Evolutionary conservation across 2,329 filamentous ascomycete genomes (phyloP).

Genomic region (Colletotrichum liriopes): DNA sequence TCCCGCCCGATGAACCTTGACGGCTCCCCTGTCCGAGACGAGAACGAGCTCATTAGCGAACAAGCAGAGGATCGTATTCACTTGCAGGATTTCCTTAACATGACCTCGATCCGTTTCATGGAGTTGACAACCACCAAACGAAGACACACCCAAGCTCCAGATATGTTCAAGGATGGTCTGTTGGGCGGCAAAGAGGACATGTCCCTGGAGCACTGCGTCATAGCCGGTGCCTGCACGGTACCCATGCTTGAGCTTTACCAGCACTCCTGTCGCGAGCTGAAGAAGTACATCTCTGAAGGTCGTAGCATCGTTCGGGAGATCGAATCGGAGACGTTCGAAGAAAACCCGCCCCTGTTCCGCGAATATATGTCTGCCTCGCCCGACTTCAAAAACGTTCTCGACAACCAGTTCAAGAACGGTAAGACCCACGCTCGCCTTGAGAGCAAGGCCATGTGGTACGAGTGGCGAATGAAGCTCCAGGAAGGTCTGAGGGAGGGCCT

Average conservation of each 20-base stretch:
- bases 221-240: conserved; percentile 90
- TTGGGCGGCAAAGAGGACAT: conserved; percentile 64
- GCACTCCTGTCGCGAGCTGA: conserved; percentile 94
- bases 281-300: conserved; percentile 96
- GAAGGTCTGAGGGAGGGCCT: conserved; percentile 86
- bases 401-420: conserved; percentile 97
- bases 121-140: conserved; percentile 97
- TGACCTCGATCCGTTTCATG: conserved; percentile 99
- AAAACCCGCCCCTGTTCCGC: conserved; percentile 91
- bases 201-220: conserved; percentile 83
- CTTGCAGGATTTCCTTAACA: conserved; percentile 91
- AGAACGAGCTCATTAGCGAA: conserved; percentile 62
- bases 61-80: conserved; percentile 77
- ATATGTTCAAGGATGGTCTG: conserved; percentile 60
- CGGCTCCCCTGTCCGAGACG: conserved; percentile 58
- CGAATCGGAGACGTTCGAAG: conserved; percentile 88
- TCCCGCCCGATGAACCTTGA: conserved; percentile 60
- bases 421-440: conserved; percentile 91
- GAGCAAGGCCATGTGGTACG: conserved; percentile 98
- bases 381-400: conserved; percentile 89
- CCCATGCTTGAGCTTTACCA: conserved; percentile 96
- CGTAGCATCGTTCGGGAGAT: conserved; percentile 92
- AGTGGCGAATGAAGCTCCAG: conserved; percentile 93
- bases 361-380: conserved; percentile 91
- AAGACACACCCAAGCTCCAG: conserved; percentile 83